Evolutionary conservation across 257 asterid species (phyloP).

Genomic region (Paulownia fortunei): DNA sequence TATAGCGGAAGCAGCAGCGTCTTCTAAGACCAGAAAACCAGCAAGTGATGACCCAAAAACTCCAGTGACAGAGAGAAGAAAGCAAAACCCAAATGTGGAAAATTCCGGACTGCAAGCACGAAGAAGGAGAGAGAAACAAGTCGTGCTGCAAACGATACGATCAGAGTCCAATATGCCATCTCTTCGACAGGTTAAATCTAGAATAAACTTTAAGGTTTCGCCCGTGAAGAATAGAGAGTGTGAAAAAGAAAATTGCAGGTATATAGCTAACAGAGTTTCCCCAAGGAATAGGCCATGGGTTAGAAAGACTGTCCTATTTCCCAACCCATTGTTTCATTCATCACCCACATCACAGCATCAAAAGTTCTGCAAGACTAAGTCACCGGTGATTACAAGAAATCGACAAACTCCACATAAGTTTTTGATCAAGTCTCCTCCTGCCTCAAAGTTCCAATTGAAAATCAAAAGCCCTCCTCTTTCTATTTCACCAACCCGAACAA

Average conservation of each 20-base stretch:
- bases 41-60: conserved; percentile 74
- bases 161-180: conserved; percentile 48
- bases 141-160: conserved; percentile 42
- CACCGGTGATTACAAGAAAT: conserved; percentile 57
- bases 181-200: conserved; percentile 64
- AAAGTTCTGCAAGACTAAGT: conserved; percentile 59
- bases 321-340: conserved; percentile 78
- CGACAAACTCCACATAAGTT: conserved; percentile 75
- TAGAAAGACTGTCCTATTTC: conserved; percentile 81
- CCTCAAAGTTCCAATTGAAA: conserved; percentile 46
- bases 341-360: conserved; percentile 61
- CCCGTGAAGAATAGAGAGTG: conserved; percentile 52
- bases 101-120: conserved; percentile 56
- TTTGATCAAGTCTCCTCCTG: conserved; percentile 73
- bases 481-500: conserved; percentile 41
- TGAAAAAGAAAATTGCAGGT: conserved; percentile 70
- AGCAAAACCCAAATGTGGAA: conserved; percentile 44
- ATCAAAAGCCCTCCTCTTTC: conserved; percentile 48
- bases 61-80: conserved; percentile 51
- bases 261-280: conserved; percentile 77
- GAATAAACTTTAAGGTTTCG: conserved; percentile 81
- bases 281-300: conserved; percentile 91
- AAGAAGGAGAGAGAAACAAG: conserved; percentile 75
- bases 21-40: conserved; percentile 43
- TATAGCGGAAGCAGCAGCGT: conserved; percentile 59